phyloP scores from a whole-genome alignment of 805 yeast species.

The Candida maltosa region DNA sequence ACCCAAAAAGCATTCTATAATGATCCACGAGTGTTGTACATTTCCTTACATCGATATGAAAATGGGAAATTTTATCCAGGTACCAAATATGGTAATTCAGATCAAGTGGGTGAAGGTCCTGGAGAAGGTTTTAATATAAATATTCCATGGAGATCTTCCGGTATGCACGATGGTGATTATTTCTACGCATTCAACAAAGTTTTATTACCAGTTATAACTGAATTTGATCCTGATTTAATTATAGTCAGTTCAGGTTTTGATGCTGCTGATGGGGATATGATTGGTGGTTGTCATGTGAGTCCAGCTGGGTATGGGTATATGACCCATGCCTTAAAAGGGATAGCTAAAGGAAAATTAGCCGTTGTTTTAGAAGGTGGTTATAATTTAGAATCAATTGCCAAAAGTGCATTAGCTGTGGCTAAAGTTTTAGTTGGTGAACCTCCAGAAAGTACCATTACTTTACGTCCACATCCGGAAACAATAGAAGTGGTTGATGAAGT shows the following conservation, averaged over 20 bases:
- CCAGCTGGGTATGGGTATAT: slow-evolving; percentile 96
- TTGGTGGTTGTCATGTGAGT: slow-evolving; percentile 93
- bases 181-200: slow-evolving; percentile 84
- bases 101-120: slow-evolving; percentile 76
- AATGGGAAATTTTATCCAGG: slow-evolving; percentile 94
- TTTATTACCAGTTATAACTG: slow-evolving; percentile 83
- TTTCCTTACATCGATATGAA: slow-evolving; percentile 90
- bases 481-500: slow-evolving; percentile 81
- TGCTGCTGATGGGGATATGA: slow-evolving; percentile 97
- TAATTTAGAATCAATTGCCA: slow-evolving; percentile 85
- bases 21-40: slow-evolving; percentile 87
- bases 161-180: slow-evolving; percentile 95
- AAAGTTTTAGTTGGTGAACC: slow-evolving; percentile 93
- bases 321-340: slow-evolving; percentile 85
- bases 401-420: slow-evolving; percentile 87
- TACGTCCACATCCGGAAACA: slow-evolving; percentile 71
- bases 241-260: slow-evolving; percentile 95
- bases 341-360: slow-evolving; percentile 85
- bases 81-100: slow-evolving; percentile 76
- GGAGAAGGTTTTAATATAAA: slow-evolving; percentile 90
- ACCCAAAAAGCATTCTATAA: slow-evolving; percentile 89
- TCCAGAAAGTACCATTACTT: slow-evolving; percentile 70
- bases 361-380: slow-evolving; percentile 97
- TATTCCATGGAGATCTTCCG: slow-evolving; percentile 90
- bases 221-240: slow-evolving; percentile 89